Evolutionary conservation across 306 rosid species (phyloP).

Genomic region (Lathyrus tuberosus): DNA sequence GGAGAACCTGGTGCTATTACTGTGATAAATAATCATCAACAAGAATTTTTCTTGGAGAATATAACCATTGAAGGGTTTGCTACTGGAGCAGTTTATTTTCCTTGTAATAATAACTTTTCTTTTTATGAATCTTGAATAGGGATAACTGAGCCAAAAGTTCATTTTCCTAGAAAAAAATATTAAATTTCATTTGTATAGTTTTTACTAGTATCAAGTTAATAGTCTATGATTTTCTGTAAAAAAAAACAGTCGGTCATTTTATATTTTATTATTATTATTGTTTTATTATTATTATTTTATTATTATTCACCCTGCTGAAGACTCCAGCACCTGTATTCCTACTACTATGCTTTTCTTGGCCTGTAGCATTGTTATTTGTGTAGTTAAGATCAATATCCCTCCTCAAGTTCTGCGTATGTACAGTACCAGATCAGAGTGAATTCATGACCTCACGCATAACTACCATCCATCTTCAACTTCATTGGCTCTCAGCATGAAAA

Average conservation of each 20-base stretch:
- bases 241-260: not conserved
- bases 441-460: too few species aligned
- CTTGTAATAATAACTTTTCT: conserved; percentile 41
- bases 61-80: conserved; percentile 87
- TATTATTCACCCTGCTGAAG: too few species aligned
- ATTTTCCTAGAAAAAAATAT: not conserved
- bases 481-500: too few species aligned
- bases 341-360: too few species aligned
- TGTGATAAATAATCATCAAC: conserved; percentile 75
- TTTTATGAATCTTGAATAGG: too few species aligned
- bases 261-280: not conserved
- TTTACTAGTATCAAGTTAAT: not conserved
- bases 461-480: too few species aligned
- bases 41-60: conserved; percentile 75
- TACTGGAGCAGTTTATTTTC: conserved; percentile 74
- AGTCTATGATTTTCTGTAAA: not conserved
- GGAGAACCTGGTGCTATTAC: conserved; percentile 86
- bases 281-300: not conserved
- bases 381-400: too few species aligned
- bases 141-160: too few species aligned
- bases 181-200: not conserved
- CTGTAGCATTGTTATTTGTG: too few species aligned
- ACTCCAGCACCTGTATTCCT: too few species aligned
- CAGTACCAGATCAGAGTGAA: too few species aligned
- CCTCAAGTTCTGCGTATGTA: too few species aligned